Conservation (phyloP, 1,139 yeast genomes). For the Saccharomycopsis hybrid region DNA sequence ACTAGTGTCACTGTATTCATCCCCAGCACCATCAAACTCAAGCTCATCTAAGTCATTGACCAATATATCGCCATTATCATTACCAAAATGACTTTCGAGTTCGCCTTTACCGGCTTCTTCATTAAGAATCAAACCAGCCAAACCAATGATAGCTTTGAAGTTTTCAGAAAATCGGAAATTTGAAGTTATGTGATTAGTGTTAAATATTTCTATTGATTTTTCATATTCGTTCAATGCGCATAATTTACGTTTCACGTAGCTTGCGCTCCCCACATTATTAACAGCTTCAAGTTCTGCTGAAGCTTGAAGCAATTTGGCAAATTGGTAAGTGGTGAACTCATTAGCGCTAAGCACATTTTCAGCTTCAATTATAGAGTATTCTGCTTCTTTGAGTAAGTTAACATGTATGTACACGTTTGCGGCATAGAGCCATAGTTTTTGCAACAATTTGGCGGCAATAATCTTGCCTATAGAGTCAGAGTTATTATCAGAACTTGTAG, state of each 20-base stretch:
- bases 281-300: not conserved
- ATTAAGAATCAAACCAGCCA: conserved; percentile 7
- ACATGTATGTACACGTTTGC: conserved; percentile 8
- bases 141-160: conserved; percentile 5
- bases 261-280: not conserved
- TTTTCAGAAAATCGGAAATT: conserved; percentile 1
- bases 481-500: too few relatives aligned
- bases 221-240: conserved; percentile 10
- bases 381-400: conserved; percentile 4
- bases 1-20: not conserved
- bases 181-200: not conserved
- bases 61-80: not conserved
- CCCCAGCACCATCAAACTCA: not conserved
- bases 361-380: conserved; percentile 16
- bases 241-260: not conserved
- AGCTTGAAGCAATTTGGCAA: conserved; percentile 8
- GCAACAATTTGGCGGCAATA: conserved; percentile 6
- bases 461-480: not conserved
- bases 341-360: conserved; percentile 7
- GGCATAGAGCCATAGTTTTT: conserved; percentile 16
- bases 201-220: not conserved
- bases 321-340: conserved; percentile 5
- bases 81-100: not conserved
- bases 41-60: not conserved
- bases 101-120: conserved; percentile 2